Evolutionary conservation across 352 stramenopile genomes (phyloP).

Genomic region (Phytophthora foliorum): DNA sequence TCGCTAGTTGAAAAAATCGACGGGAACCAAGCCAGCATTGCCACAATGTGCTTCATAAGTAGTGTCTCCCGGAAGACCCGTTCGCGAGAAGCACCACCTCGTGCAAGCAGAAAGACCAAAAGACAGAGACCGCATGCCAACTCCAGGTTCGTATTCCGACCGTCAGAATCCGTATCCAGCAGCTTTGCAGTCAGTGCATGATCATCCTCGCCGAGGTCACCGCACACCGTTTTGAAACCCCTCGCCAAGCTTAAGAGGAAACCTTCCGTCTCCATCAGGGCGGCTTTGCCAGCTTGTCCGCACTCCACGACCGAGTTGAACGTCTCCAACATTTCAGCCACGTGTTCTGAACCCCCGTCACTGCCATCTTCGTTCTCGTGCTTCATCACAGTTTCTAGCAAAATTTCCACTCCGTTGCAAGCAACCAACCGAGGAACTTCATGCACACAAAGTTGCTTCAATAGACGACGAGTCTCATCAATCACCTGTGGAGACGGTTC

Average conservation of each 20-base stretch:
- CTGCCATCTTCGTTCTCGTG: conserved; percentile 14
- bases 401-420: conserved; percentile 68
- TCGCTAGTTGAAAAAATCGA: conserved; percentile 45
- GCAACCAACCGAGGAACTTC: conserved; percentile 73
- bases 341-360: conserved; percentile 32
- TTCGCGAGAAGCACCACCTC: conserved; percentile 45
- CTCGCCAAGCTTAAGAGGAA: conserved; percentile 59
- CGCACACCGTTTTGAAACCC: conserved; percentile 39
- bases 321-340: conserved; percentile 63
- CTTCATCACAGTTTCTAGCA: conserved; percentile 57
- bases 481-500: conserved; percentile 40
- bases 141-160: conserved; percentile 48
- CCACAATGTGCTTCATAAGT: conserved; percentile 42
- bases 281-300: conserved; percentile 48
- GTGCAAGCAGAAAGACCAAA: conserved; percentile 61
- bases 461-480: conserved; percentile 49
- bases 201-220: conserved; percentile 27
- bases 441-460: conserved; percentile 68
- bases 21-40: conserved; percentile 56
- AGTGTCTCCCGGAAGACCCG: conserved; percentile 52
- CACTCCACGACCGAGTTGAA: conserved; percentile 72
- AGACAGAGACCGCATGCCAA: conserved; percentile 59
- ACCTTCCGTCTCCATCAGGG: conserved; percentile 57
- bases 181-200: conserved; percentile 28
- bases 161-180: conserved; percentile 29